Percentiles rank a stretch among this genome's conserved stretches.
These are phyloP conservation scores for Phytophthora rubi DNA, from an alignment of 352 stramenopile species.

Conservation along the genomic window DNA sequence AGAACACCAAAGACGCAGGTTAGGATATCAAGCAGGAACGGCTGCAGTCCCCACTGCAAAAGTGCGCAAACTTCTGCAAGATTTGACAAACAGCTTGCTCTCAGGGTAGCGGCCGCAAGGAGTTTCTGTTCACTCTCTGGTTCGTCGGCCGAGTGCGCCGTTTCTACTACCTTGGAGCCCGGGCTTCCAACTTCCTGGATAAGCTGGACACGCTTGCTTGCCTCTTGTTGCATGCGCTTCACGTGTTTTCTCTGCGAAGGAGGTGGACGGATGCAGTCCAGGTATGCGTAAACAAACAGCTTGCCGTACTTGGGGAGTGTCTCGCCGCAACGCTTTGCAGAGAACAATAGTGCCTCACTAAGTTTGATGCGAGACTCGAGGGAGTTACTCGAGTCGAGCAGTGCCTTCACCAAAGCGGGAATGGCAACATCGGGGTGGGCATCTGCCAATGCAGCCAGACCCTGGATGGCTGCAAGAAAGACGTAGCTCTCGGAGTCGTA, in stretches of 20 bases:
- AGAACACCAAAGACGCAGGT: conserved; percentile 83
- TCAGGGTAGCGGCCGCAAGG: conserved; percentile 65
- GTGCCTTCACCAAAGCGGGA: conserved; percentile 58
- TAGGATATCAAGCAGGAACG: conserved; percentile 78
- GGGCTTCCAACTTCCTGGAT: conserved; percentile 57
- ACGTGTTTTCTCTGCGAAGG: conserved; percentile 9
- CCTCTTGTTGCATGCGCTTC: conserved; percentile 23
- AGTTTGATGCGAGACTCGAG: conserved; percentile 84
- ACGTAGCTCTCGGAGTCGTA: conserved; percentile 85
- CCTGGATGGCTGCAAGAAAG: conserved; percentile 83
- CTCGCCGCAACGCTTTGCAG: conserved; percentile 78
- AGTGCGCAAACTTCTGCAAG: conserved; percentile 82
- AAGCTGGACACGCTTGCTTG: conserved; percentile 48
- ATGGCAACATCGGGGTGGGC: conserved; percentile 69
- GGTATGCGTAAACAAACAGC: conserved; percentile 80
- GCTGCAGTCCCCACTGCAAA: conserved; percentile 75
- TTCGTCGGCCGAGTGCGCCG: conserved; percentile 6
- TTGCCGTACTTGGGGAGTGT: conserved; percentile 74
- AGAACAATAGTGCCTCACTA: conserved; percentile 83
- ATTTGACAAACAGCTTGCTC: conserved; percentile 88
- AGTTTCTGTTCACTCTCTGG: conserved; percentile 27
- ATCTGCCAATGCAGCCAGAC: conserved; percentile 66
- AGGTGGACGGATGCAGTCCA: conserved; percentile 75
- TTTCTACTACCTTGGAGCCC: conserved; percentile 1
- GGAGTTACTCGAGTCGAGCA: conserved; percentile 53